Evolutionary conservation across 2,329 filamentous ascomycete genomes (phyloP), one percentile per base, ranked within the genome.

Genomic region (Ophiostoma montium): DNA sequence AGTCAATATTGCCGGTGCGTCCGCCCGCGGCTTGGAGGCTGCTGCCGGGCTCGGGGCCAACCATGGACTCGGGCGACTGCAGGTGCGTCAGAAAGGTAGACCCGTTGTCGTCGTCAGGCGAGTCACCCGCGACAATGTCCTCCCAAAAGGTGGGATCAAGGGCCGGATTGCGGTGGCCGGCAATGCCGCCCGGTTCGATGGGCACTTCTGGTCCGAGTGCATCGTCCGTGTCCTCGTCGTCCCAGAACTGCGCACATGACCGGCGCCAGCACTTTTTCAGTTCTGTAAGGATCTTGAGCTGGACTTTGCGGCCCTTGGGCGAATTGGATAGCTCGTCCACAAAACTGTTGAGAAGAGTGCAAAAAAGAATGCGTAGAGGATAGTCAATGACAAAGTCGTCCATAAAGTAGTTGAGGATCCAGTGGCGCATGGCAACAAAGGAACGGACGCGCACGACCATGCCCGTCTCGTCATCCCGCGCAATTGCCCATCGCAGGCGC

Each of bases 211-310:
- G 70, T 13, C 72, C 74, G 12, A 78, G 69, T 41, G 77, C 74
- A 1, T 71, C 68, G 55, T 82, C 72, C 33, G 81, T 81, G 43
- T 86, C 78, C 0, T 78, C 70, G 0, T 75, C 76, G 54, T 94
- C 86, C 90, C 92, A 98, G 62, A 89, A 95, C 49, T 89, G 68
- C 0, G 84, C 81, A 62, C 89, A 96, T 18, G 92, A 86, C 47
- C 89, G 78, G 62, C 89, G 82, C 92, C 92, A 98, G 62, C 92
- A 96, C 62, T 95, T 94, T 64, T 98, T 98, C 54, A 98, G 69
- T 64, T 98, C 92, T 30, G 84, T 80, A 33, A 98, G 72, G 55
- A 96, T 94, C 64, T 95, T 95, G 52, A 94, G 58, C 46, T 75
- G 76, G 2, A 76, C 72, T 55, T 75, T 78, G 13, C 66, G 64